phyloP scores from a whole-genome alignment of 2,329 filamentous ascomycete species.

The Aspergillus bombycis region DNA sequence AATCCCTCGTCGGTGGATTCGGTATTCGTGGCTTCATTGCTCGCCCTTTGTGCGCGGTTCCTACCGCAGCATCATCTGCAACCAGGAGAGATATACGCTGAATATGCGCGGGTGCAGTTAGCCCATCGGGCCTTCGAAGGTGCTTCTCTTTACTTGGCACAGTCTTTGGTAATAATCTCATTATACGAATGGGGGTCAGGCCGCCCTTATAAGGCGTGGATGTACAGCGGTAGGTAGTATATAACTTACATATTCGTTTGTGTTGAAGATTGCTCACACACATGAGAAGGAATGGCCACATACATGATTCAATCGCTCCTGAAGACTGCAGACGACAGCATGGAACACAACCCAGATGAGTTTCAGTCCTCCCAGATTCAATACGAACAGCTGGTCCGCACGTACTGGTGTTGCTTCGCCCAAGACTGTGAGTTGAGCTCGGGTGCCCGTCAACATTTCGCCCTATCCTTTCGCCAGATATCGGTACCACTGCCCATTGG shows the following conservation, averaged over 20 bases:
- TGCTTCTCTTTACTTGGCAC: constrained; percentile 38
- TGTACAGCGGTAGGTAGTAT: constrained; percentile 38
- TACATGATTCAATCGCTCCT: constrained; percentile 44
- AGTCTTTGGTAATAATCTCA: constrained; percentile 40
- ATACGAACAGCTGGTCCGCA: constrained; percentile 42
- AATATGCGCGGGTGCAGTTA: constrained; percentile 36
- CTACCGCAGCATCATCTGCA: constrained; percentile 29
- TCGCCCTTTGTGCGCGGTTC: constrained; percentile 40
- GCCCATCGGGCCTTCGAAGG: constrained; percentile 36
- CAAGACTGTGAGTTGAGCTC: constrained; percentile 43
- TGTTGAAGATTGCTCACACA: constrained; percentile 7
- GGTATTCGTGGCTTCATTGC: constrained; percentile 37
- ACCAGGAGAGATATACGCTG: constrained; percentile 34
- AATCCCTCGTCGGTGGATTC: constrained; percentile 35
- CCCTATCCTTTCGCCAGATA: constrained; percentile 41
- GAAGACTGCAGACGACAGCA: constrained; percentile 41
- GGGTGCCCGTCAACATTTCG: constrained; percentile 41
- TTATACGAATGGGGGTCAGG: constrained; percentile 43
- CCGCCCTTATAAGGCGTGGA: constrained; percentile 42
- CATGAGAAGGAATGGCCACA: constrained; percentile 37
- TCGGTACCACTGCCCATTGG: constrained; percentile 41
- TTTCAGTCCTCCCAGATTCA: constrained; percentile 37
- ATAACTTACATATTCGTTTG: not conserved
- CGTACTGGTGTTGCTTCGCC: constrained; percentile 43
- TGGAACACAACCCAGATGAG: constrained; percentile 40